These are phyloP conservation scores for Yamadazyma paraphyllophila DNA, from an alignment of 805 yeast species.

Conservation along the genomic window DNA sequence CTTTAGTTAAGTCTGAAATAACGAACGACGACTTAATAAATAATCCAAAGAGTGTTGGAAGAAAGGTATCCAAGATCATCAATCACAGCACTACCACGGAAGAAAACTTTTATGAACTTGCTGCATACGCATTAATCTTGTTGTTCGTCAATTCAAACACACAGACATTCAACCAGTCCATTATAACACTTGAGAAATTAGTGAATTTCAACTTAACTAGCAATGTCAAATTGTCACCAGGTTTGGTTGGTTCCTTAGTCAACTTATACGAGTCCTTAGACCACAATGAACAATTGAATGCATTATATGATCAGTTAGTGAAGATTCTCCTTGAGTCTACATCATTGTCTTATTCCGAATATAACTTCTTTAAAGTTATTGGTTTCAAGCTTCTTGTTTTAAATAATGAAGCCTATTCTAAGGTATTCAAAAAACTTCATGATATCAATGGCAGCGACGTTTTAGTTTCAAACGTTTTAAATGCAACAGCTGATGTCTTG, in stretches of 20 bases:
- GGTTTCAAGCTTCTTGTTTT: constrained; percentile 28
- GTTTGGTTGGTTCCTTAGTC: constrained; percentile 48
- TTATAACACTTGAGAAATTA: constrained; percentile 33
- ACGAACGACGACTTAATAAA: constrained; percentile 24
- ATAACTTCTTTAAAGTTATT: constrained; percentile 27
- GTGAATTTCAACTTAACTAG: constrained; percentile 12
- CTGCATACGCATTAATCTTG: constrained; percentile 29
- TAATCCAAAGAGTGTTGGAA: constrained; percentile 16
- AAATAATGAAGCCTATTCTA: constrained; percentile 14
- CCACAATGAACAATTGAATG: constrained; percentile 28
- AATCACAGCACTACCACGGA: constrained; percentile 5
- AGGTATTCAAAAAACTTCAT: constrained; percentile 22
- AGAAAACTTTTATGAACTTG: constrained; percentile 15
- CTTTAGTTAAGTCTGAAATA: constrained; percentile 28
- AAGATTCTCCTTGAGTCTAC: constrained; percentile 13
- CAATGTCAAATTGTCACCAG: constrained; percentile 39
- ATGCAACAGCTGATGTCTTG: constrained; percentile 18
- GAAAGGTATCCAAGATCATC: constrained; percentile 21
- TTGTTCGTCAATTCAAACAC: constrained; percentile 23
- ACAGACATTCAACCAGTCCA: constrained; percentile 29
- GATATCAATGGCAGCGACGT: constrained; percentile 22
- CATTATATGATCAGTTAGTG: constrained; percentile 17
- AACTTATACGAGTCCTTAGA: constrained; percentile 49
- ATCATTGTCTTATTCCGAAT: constrained; percentile 14
- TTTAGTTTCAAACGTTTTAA: constrained; percentile 21